Base-by-base conservation (phyloP, 2,329 filamentous ascomycete genomes). In the Xylariales sp. region DNA sequence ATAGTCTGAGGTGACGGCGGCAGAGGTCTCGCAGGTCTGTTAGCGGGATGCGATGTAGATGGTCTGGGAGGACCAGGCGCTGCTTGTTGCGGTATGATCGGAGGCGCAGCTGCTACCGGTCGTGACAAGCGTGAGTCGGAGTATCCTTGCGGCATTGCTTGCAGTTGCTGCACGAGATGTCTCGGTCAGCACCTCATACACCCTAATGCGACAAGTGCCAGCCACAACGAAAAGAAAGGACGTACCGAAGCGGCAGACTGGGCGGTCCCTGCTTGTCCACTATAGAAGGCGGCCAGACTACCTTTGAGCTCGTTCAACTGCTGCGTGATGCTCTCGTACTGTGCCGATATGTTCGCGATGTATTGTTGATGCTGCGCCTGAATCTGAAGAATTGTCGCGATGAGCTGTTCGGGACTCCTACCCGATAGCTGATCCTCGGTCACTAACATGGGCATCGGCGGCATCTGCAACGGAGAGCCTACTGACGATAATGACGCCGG, bases 341-440 rank as follows among this genome's bases (percentile, higher is more conserved):
- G 61, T 12, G 54, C 51, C 25, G 58, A 59, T 43, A 65, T 55
- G 29, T 57, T 52, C 14, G 52, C 54, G 37, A 61, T 47, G 42
- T 61, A 56, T 42, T 62, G 58, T 33, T 58, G 55, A 44, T 63
- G 58, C 44, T 59, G 54, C 40, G 49, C 50, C 37, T 63, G 62
- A 33, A 63, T 53, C 46, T 60, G 51, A 25, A 62, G 50, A 41
- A 65, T 61, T 38, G 59, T 57, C 34, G 52, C 50, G 40, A 64
- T 54, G 42, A 65, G 56, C 46, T 64, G 58, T 38, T 61, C 61
- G 33, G 58, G 49, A 12, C 54, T 55, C 39, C 54, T 58, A 40
- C 54, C 57, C 21, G 53, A 45, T 27, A 63, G 48, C 46, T 58
- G 59, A 11, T 62, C 59, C 33, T 60, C 58, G 46, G 56, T 59